Base-by-base conservation (phyloP, 257 asterid genomes). In the Plantago ovata region DNA sequence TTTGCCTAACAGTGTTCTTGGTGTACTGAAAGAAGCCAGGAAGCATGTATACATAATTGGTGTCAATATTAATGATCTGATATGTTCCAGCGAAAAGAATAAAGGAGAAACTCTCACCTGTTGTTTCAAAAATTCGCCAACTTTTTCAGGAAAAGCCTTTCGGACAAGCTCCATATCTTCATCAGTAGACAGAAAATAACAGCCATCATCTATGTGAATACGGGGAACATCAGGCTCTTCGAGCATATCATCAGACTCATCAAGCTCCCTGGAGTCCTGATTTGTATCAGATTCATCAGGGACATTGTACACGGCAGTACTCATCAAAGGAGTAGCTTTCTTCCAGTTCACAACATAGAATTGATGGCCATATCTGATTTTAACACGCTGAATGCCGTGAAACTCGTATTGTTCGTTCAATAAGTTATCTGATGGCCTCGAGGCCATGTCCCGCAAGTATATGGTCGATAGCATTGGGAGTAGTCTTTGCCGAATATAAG, bases 161-260 rank as follows among this genome's bases (percentile, higher is more conserved):
- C 50, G 74, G 41, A 93, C 92, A 66, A 93, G 97, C 71, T 81
- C 87, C 74, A 81, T 71, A 72, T 89, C 85, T 77, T 93, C 96
- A 69, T 93, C 99, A 10, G 85, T 89, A 23, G 79, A 82, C 69
- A 89, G 65, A 78, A 77, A 77, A 55, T 78, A 69, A 68, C 84
- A 62, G 5, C 86, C 94, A 15, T 60, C 67, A 13, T 81, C 80
- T 22, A 70, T 58, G 53, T 56, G 84, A 64, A 82, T 49, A 61
- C 70, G 70, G 13, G 91, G 87, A 13, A 72, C 73, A 43, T 81
- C 89, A 32, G 76, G 58, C 63, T 81, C 95, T 40, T 84, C 92
- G 10, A 64, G 67, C 58, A 73, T 24, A 65, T 78, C 88, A 56
- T 51, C 15, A 60, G 80, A 64, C 59, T 79, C 92, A 68, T 78